Conservation (phyloP, 768 basidiomycete species). For the Tephrocybe rancida region DNA sequence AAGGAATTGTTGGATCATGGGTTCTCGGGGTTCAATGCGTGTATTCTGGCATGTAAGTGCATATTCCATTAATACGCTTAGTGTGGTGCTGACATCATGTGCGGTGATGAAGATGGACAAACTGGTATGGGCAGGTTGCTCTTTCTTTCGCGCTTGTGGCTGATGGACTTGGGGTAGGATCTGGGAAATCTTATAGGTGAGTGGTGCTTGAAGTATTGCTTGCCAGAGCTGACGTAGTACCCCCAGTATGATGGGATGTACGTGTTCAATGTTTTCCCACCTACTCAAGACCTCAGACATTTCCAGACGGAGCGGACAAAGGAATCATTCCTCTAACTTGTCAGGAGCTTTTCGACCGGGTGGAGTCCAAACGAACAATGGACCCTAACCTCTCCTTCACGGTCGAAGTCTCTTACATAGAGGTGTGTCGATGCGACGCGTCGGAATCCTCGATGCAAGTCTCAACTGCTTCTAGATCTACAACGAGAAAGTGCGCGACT, state of each 20-base stretch:
- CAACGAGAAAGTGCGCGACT: conserved; percentile 97
- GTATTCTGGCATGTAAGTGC: conserved; percentile 95
- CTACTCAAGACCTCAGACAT: not conserved
- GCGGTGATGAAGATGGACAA: conserved; percentile 64
- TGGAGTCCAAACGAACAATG: conserved; percentile 58
- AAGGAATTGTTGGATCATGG: conserved; percentile 94
- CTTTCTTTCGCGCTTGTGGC: not conserved
- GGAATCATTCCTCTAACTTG: conserved; percentile 98
- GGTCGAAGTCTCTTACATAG: conserved; percentile 98
- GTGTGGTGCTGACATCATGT: conserved; percentile 5
- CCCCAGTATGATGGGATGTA: conserved; percentile 92
- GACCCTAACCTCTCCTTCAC: conserved; percentile 80
- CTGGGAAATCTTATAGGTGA: conserved; percentile 91
- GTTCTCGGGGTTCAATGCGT: conserved; percentile 96
- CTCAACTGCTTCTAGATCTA: conserved; percentile 64
- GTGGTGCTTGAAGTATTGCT: conserved; percentile 24
- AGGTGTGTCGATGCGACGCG: conserved; percentile 47
- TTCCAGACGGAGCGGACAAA: conserved; percentile 89
- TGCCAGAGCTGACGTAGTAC: conserved; percentile 7
- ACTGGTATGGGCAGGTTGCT: conserved; percentile 60
- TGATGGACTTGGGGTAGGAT: conserved; percentile 49
- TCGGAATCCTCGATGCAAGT: not conserved
- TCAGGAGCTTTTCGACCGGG: conserved; percentile 87
- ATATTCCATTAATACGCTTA: not conserved
- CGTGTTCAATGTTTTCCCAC: conserved; percentile 33